Evolutionary conservation across 1,139 yeast species (phyloP), one percentile per base, ranked within the genome.

Genomic region (Geotrichum cucujoidarum): DNA sequence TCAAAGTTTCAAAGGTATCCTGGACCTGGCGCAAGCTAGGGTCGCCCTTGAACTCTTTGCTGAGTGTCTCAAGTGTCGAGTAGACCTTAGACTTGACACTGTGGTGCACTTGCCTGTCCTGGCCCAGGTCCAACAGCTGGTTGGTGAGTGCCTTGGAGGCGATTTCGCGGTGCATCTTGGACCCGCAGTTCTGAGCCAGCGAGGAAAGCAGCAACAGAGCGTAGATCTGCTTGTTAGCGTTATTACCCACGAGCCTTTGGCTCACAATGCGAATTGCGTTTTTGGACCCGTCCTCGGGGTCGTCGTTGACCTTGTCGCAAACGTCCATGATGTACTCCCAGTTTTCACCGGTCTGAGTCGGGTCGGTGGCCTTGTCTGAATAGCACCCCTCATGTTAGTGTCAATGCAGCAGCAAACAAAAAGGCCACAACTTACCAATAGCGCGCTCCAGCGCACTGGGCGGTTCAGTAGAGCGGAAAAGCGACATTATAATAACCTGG

Each of bases 151-250:
- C 62, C 56, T 77, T 78, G 20, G 89, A 73, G 31, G 95, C 90
- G 40, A 90, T 80, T 58, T 83, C 88, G 54, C 86, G 89, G 58
- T 81, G 82, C 77, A 86, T 78, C 57, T 89, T 73, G 1, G 95
- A 81, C 1, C 97, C 97, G 68, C 97, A 90, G 64, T 92, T 92
- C 65, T 90, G 96, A 0, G 95, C 95, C 32, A 88, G 66, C 0
- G 96, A 83, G 17, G 80, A 76, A 17, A 87, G 68, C 48, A 92
- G 68, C 0, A 95, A 76, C 47, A 92, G 67, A 0, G 94, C 67
- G 57, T 95, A 75, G 47, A 90, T 70, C 25, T 87, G 79, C 1
- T 85, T 83, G 64, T 90, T 92, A 27, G 95, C 97, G 64, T 87
- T 92, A 40, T 76, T 71, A 24, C 75, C 72, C 32, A 71, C 70